Base-by-base conservation (phyloP, 805 yeast species). In the Saccharomyces jurei region DNA sequence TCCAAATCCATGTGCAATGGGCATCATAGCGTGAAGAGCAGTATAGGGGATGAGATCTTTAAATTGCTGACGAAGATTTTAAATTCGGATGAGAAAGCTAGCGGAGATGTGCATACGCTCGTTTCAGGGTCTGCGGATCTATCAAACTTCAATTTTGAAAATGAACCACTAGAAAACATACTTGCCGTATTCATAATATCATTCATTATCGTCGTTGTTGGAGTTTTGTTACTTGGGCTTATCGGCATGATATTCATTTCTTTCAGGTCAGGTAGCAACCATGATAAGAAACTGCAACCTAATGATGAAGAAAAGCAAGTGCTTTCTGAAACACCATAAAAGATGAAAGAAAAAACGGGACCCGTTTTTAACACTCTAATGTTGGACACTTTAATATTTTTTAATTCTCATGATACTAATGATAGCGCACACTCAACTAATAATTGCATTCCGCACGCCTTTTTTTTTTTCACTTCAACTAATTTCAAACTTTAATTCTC, bases 251-350 rank as follows among this genome's bases (percentile, higher is more conserved):
- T 51, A 28, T 17, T 47, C 22, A 27, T 51, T 1, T 30, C 47
- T n/a, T 26, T 26, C 29, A 22, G 27, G 9, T 10, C 22, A 21
- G 3, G 22, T 22, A 36, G 11, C 11, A 36, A 9, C 17, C 17
- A 17, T 36, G 44, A 36, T 17, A 36, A 36, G 44, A 17, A 17
- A 17, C 44, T 36, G 10, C 44, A n/a, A 17, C 17, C 10, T 9
- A 21, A 51, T 6, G 54, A 51, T 22, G 36, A 22, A 22, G 54
- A 51, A 32, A 51, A 51, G 48, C 54, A 51, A 36, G 44, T 17
- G 13, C 25, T 17, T 36, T 9, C 44, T n/a, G 44, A 21, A 36
- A 31, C 17, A 17, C 13, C 44, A 36, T 31, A 14, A 31, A 13
- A 31, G 10, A 29, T 10, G 11, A 29, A 29, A 29, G 10, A 29